phyloP scores from a whole-genome alignment of 345 rosid genomes.

The Rhodamnia rubescens region DNA sequence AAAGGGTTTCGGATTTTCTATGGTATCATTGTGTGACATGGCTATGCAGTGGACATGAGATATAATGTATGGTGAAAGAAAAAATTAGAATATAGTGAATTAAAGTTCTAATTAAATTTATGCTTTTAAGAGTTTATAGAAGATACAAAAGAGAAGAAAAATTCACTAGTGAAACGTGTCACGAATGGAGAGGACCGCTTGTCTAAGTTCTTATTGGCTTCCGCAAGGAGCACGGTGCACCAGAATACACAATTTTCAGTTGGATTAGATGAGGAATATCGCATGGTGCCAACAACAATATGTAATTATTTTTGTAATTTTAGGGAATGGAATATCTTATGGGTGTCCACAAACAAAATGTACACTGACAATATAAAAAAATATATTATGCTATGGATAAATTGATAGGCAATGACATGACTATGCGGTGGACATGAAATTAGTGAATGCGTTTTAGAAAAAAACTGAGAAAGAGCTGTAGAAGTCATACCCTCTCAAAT shows the following conservation, averaged over 20 bases:
- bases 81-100: neutral
- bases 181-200: neutral
- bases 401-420: neutral
- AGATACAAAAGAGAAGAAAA: neutral
- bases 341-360: neutral
- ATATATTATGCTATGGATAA: rapidly evolving
- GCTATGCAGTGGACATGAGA: neutral
- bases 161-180: neutral
- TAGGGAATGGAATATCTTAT: neutral
- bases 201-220: neutral
- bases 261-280: neutral
- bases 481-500: neutral
- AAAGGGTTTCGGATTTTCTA: neutral
- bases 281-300: neutral
- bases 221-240: neutral
- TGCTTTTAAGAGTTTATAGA: neutral
- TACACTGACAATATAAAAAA: neutral
- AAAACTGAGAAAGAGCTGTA: rapidly evolving
- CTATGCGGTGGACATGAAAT: neutral
- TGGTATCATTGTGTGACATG: neutral
- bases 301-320: neutral
- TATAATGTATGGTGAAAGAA: neutral
- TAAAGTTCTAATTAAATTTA: neutral
- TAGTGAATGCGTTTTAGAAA: neutral
- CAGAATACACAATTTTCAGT: neutral